Conservation (phyloP, 1,139 yeast genomes). For the Suhomyces wounanorum region DNA sequence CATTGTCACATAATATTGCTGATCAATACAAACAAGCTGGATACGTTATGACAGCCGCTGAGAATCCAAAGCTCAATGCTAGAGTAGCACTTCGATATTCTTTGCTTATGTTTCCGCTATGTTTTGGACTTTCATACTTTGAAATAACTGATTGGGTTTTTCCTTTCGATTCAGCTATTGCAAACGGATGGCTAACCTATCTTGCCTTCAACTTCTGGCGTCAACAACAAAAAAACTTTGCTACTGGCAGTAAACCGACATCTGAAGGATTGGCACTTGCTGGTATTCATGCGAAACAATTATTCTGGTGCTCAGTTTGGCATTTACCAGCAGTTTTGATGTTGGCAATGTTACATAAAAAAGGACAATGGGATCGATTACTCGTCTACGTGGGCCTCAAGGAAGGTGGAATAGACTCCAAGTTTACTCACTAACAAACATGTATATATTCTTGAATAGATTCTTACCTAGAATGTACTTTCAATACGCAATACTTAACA, state of each 20-base stretch:
- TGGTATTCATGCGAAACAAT: constrained; percentile 69
- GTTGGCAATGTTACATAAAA: constrained; percentile 91
- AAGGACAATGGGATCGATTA: constrained; percentile 91
- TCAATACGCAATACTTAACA: no score
- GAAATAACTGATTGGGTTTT: constrained; percentile 84
- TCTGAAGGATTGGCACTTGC: constrained; percentile 60
- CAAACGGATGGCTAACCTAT: constrained; percentile 84
- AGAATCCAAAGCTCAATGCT: constrained; percentile 88
- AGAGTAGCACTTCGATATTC: constrained; percentile 91
- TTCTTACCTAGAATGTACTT: neutral
- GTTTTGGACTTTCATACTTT: constrained; percentile 77
- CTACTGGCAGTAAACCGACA: constrained; percentile 40
- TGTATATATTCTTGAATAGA: neutral
- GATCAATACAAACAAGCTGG: constrained; percentile 91
- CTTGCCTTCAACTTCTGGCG: constrained; percentile 84
- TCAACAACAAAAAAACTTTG: constrained; percentile 65
- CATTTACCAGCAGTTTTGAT: constrained; percentile 89
- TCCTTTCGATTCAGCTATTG: constrained; percentile 73
- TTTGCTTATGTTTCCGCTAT: constrained; percentile 86
- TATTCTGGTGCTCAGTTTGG: constrained; percentile 94
- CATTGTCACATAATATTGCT: constrained; percentile 84
- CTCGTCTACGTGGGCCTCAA: constrained; percentile 30
- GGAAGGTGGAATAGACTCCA: neutral
- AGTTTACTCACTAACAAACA: neutral
- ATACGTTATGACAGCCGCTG: constrained; percentile 94